Evolutionary conservation across 2,329 filamentous ascomycete genomes (phyloP).

Genomic region (Nothopassalora personata): DNA sequence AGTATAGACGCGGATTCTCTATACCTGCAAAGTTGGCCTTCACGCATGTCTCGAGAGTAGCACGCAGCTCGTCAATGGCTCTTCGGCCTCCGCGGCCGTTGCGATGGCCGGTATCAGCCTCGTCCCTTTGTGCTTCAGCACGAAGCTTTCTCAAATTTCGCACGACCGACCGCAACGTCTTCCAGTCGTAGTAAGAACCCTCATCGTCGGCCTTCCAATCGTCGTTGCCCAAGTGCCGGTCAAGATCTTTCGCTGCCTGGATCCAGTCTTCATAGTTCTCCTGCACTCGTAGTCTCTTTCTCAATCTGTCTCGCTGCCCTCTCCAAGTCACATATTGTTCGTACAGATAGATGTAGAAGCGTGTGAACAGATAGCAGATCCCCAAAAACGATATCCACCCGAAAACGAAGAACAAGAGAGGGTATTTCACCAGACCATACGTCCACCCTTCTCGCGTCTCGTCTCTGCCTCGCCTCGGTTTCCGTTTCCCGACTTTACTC

Average conservation of each 20-base stretch:
- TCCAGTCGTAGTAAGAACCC: constrained; percentile 78
- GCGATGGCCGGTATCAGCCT: constrained; percentile 38
- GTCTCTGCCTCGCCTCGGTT: constrained; percentile 58
- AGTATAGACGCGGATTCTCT: constrained; percentile 91
- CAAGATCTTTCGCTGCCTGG: constrained; percentile 68
- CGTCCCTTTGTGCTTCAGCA: constrained; percentile 50
- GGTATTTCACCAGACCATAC: constrained; percentile 87
- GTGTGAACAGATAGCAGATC: constrained; percentile 69
- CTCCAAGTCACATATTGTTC: constrained; percentile 90
- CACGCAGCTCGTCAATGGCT: constrained; percentile 68
- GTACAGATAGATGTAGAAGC: constrained; percentile 86
- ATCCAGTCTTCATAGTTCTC: constrained; percentile 81
- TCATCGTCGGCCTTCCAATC: constrained; percentile 70
- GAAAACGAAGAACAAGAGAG: constrained; percentile 72
- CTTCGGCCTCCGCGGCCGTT: constrained; percentile 34
- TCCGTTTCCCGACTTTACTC: constrained; percentile 31
- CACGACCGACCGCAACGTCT: constrained; percentile 72
- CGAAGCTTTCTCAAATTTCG: constrained; percentile 66
- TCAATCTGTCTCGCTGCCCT: constrained; percentile 66
- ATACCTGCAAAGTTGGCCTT: constrained; percentile 97
- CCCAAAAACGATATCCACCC: constrained; percentile 74
- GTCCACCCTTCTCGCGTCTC: constrained; percentile 92
- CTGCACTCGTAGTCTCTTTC: constrained; percentile 65
- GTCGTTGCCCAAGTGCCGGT: constrained; percentile 73
- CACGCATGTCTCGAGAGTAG: constrained; percentile 79